Percentiles rank a stretch among this genome's conserved stretches.
These are phyloP conservation scores for Paraconiothyrium sp. DNA, from an alignment of 2,329 filamentous ascomycete species.

Conservation along the genomic window DNA sequence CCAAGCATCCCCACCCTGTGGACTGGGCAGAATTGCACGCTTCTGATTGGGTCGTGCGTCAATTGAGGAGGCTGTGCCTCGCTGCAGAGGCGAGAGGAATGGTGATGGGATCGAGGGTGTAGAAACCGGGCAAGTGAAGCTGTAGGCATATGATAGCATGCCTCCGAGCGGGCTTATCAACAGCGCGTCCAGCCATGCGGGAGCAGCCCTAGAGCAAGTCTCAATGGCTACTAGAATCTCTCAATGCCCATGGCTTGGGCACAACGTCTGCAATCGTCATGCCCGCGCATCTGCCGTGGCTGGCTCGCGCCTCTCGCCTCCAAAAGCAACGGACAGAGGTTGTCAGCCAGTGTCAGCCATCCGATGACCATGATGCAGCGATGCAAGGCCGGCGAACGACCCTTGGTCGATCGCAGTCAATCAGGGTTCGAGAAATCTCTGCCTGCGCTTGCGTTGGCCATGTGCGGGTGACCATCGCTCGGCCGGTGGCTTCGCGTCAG, in stretches of 20 bases:
- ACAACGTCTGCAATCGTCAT: not conserved
- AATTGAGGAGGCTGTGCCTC: constrained; percentile 4
- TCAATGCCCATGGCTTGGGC: not conserved
- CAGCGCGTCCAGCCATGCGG: not conserved
- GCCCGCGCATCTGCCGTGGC: not conserved
- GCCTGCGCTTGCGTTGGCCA: constrained; percentile 21
- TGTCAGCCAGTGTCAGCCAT: not conserved
- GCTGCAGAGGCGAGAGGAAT: not conserved
- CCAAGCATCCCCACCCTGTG: constrained; percentile 13
- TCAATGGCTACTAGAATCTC: not conserved
- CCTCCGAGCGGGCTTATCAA: not conserved
- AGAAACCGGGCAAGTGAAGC: not conserved
- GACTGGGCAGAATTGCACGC: not conserved
- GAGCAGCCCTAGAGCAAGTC: not conserved
- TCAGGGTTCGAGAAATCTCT: constrained; percentile 20
- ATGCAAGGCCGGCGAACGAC: constrained; percentile 1
- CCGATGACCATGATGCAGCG: constrained; percentile 3
- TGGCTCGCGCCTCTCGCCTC: not conserved
- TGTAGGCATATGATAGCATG: not conserved
- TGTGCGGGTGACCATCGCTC: constrained; percentile 21
- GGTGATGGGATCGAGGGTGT: not conserved
- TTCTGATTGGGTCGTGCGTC: constrained; percentile 4
- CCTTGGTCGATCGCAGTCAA: constrained; percentile 5
- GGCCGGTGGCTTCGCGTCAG: constrained; percentile 28
- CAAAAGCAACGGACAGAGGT: constrained; percentile 6